A percentile compares a stretch with the other conserved stretches of the same genome.
These are phyloP conservation scores for Cantharellus anzutake DNA, from an alignment of 768 basidiomycete species.

Conservation along the genomic window DNA sequence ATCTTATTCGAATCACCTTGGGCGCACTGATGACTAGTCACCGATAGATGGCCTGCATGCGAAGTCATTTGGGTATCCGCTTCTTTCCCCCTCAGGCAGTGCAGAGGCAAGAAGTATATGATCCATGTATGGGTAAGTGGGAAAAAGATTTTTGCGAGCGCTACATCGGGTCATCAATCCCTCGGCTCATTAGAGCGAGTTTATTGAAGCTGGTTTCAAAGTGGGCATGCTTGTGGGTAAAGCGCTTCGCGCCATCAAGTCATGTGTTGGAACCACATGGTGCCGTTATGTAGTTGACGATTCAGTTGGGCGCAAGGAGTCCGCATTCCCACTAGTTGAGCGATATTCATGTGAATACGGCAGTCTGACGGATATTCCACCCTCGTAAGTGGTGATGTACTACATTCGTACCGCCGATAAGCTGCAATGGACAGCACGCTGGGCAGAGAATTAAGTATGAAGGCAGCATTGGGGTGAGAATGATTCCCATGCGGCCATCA, in stretches of 20 bases:
- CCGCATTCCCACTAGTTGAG: too few relatives aligned
- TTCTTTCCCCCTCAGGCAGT: too few relatives aligned
- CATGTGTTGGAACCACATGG: slow-evolving; percentile 45
- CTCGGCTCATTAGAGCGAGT: slow-evolving; percentile 15
- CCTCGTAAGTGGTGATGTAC: slow-evolving; percentile 39
- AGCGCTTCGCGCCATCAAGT: slow-evolving; percentile 53
- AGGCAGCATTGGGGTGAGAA: slow-evolving; percentile 37
- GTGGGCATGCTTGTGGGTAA: slow-evolving; percentile 60
- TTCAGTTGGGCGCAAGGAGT: slow-evolving; percentile 33
- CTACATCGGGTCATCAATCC: neutral
- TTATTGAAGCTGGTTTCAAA: slow-evolving; percentile 47
- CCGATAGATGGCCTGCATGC: too few relatives aligned
- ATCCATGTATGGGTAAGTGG: too few relatives aligned
- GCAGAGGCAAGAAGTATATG: too few relatives aligned
- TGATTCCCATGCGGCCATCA: neutral
- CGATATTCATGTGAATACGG: too few relatives aligned
- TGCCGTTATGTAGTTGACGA: slow-evolving; percentile 58
- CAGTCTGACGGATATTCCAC: slow-evolving; percentile 34
- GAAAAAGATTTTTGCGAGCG: slow-evolving; percentile 24
- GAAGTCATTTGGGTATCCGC: too few relatives aligned
- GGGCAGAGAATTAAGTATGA: slow-evolving; percentile 45
- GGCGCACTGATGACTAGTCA: too few relatives aligned
- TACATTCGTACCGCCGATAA: slow-evolving; percentile 60
- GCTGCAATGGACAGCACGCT: slow-evolving; percentile 51
- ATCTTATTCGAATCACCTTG: neutral